Evolutionary conservation across 2,329 filamentous ascomycete species (phyloP).

Genomic region (Penicillium sclerotiorum): DNA sequence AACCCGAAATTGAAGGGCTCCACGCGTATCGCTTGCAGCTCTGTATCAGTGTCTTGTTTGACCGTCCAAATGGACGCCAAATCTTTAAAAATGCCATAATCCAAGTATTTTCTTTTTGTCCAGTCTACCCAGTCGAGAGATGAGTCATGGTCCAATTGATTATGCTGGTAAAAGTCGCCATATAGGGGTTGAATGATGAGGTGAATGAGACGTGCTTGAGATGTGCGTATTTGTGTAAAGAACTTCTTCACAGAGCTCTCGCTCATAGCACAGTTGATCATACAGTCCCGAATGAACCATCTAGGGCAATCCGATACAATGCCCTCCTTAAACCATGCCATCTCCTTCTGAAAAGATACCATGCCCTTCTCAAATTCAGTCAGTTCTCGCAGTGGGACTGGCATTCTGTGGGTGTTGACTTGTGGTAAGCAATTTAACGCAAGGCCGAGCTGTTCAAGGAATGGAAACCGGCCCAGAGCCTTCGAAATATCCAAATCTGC

Average conservation of each 20-base stretch:
- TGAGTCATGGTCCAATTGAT: background rate
- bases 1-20: background rate
- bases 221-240: conserved; percentile 2
- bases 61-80: background rate
- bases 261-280: background rate
- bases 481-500: background rate
- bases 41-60: background rate
- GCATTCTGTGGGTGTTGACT: background rate
- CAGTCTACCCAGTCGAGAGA: background rate
- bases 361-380: background rate
- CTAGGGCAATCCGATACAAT: background rate
- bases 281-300: conserved; percentile 3
- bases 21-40: background rate
- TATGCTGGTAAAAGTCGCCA: background rate
- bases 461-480: background rate
- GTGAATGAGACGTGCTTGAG: background rate
- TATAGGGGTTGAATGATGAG: background rate
- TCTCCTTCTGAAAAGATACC: background rate
- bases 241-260: background rate
- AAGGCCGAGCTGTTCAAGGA: background rate
- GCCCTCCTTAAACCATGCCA: background rate
- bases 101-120: background rate
- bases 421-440: background rate
- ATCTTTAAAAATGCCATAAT: background rate
- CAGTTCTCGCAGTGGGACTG: background rate